Conservation (phyloP, 768 basidiomycete genomes). For the Melanogaster broomeanus region DNA sequence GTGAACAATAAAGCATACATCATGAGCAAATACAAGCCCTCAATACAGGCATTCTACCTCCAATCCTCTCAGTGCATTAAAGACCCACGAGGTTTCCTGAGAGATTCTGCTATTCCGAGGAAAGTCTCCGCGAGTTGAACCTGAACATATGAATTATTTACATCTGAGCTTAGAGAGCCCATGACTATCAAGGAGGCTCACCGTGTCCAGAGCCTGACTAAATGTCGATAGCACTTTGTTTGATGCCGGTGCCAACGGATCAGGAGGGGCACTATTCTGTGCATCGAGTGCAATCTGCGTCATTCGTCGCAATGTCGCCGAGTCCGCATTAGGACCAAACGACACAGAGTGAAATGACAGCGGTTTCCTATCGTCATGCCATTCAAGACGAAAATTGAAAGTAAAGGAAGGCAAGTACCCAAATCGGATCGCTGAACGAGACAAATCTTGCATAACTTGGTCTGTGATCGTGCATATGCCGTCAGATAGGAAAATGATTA, state of each 20-base stretch:
- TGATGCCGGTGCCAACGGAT: constrained; percentile 32
- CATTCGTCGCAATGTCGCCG: constrained; percentile 41
- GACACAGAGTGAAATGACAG: constrained; percentile 52
- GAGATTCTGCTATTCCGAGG: constrained; percentile 51
- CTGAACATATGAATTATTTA: constrained; percentile 25
- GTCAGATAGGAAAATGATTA: constrained; percentile 36
- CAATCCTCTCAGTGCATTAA: constrained; percentile 30
- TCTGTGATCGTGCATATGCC: constrained; percentile 41
- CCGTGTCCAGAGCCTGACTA: constrained; percentile 46
- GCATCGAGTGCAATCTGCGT: constrained; percentile 45
- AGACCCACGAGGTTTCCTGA: constrained; percentile 51
- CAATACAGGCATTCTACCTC: too few relatives aligned
- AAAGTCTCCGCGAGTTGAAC: constrained; percentile 54
- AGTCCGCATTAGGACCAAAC: constrained; percentile 38
- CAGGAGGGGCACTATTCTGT: constrained; percentile 39
- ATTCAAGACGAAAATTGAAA: background rate
- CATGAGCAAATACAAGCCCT: too few relatives aligned
- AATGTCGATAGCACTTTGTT: constrained; percentile 41
- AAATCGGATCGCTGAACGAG: constrained; percentile 37
- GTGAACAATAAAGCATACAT: too few relatives aligned
- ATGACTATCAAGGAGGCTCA: constrained; percentile 22
- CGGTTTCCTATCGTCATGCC: constrained; percentile 37
- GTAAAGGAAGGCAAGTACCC: too few relatives aligned
- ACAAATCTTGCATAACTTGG: constrained; percentile 35
- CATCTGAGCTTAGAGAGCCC: background rate